Base-by-base conservation (phyloP, 2,329 filamentous ascomycete species). In the Stagonosporopsis cucurbitacearum region DNA sequence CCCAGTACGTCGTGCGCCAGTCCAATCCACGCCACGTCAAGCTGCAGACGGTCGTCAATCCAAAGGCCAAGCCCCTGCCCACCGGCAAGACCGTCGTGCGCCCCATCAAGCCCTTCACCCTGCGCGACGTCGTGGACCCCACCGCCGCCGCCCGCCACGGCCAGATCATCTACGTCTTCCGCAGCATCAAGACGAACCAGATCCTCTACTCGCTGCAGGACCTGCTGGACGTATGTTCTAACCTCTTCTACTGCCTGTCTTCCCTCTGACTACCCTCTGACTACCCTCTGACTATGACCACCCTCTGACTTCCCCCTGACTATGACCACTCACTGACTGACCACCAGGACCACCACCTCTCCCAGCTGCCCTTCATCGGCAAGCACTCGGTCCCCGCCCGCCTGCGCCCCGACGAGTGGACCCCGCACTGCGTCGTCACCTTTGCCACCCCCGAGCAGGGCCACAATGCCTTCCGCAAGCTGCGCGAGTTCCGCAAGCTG, bases 371-470 rank as follows among this genome's bases (percentile, higher is more conserved):
- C 59, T 87, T 83, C 74, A 81, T 86, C 42, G 86, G 86, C 75
- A 88, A 88, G 68, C 86, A 88, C 71, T 84, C 84, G 45, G 78
- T 84, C 20, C 86, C 86, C 25, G 73, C 82, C 36, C 72, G 70
- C 7, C 74, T 88, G 45, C 85, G 86, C 58, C 84, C 83, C 68
- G 86, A 88, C 70, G 78, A 86, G 69, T 88, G 86, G 86, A 76
- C 76, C 13, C 85, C 86, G 0, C 82, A 86, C 70, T 86, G 80
- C 68, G 82, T 81, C 23, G 76, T 87, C 44, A 80, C 81, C 58
- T 85, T 88, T 62, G 80, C 82, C 25, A 74, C 78, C 37, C 60
- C 78, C 37, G 69, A 68, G 12, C 71, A 75, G 56, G 85, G 85
- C 49, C 79, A 86, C 19, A 74, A 80, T 39, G 83, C 83, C 19